Percentiles rank a stretch among this genome's conserved stretches.
phyloP scores from a whole-genome alignment of 441 rosid species.

The Viola pubescens region DNA sequence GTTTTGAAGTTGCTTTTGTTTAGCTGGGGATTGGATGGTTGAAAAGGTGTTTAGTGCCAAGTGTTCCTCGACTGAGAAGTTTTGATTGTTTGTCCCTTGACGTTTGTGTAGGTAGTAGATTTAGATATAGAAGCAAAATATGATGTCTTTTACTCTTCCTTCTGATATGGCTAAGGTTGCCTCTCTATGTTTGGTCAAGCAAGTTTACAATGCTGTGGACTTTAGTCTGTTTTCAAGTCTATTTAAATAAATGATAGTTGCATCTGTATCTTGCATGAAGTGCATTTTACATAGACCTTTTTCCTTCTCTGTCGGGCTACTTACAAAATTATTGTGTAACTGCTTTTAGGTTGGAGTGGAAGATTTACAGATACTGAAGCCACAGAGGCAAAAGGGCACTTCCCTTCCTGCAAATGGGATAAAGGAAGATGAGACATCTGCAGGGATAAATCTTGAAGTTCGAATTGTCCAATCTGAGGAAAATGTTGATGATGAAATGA shows the following conservation, averaged over 20 bases:
- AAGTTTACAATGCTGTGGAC: too few relatives aligned
- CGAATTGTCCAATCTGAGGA: constrained; percentile 50
- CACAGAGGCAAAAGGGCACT: constrained; percentile 37
- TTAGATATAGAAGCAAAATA: too few relatives aligned
- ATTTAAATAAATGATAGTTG: neutral
- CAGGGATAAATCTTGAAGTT: constrained; percentile 75
- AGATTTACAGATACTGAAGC: constrained; percentile 79
- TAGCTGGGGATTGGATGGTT: too few relatives aligned
- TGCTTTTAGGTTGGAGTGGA: constrained; percentile 64
- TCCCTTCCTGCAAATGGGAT: constrained; percentile 42
- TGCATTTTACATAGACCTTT: constrained; percentile 2
- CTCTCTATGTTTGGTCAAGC: too few relatives aligned
- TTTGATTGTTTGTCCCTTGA: too few relatives aligned
- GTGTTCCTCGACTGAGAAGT: too few relatives aligned
- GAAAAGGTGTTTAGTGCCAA: too few relatives aligned
- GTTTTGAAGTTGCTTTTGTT: too few relatives aligned
- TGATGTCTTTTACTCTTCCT: too few relatives aligned
- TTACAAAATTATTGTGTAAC: constrained; percentile 10
- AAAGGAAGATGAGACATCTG: constrained; percentile 40
- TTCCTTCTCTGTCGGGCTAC: constrained; percentile 11
- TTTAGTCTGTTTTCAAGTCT: neutral
- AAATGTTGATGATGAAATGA: constrained; percentile 38
- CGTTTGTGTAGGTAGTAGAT: too few relatives aligned
- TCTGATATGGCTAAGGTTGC: too few relatives aligned
- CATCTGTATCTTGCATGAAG: neutral